Percentiles rank a stretch among this genome's conserved stretches.
Evolutionary conservation across 331 rosid species (phyloP).

Genomic region (Acacia concinna): DNA sequence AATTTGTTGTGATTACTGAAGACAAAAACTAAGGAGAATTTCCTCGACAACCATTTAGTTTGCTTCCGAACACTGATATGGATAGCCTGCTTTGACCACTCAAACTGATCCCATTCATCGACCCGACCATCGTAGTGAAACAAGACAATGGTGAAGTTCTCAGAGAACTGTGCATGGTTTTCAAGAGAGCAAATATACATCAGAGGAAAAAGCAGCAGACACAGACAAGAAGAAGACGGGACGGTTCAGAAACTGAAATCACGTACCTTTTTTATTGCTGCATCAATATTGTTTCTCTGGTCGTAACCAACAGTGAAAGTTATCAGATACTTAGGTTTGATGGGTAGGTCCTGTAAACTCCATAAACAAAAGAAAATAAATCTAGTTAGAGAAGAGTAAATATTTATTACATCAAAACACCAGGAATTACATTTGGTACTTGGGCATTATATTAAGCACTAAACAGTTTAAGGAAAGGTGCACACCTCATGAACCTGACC

Average conservation of each 20-base stretch:
- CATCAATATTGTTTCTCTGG: slow-evolving; percentile 70
- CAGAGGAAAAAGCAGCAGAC: slow-evolving; percentile 14
- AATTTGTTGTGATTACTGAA: slow-evolving; percentile 1
- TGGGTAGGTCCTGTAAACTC: slow-evolving; percentile 63
- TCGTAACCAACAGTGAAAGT: slow-evolving; percentile 80
- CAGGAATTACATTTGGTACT: not conserved
- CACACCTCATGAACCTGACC: slow-evolving; percentile 77
- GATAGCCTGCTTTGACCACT: slow-evolving; percentile 89
- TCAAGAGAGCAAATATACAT: slow-evolving; percentile 1
- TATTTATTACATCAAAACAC: slow-evolving; percentile 13
- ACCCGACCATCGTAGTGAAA: slow-evolving; percentile 90
- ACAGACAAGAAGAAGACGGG: not conserved
- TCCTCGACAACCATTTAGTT: slow-evolving; percentile 79
- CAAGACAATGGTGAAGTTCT: slow-evolving; percentile 77
- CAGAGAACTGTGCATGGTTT: slow-evolving; percentile 77
- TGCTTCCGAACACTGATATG: slow-evolving; percentile 79
- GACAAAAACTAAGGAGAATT: slow-evolving; percentile 4
- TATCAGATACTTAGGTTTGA: slow-evolving; percentile 69
- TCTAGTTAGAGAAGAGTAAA: slow-evolving; percentile 34
- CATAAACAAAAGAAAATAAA: slow-evolving; percentile 43
- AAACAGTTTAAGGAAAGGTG: slow-evolving; percentile 15
- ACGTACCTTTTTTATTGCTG: slow-evolving; percentile 85
- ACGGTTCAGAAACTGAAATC: slow-evolving; percentile 20
- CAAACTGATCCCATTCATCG: slow-evolving; percentile 80
- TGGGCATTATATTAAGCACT: too few relatives aligned